phyloP scores from a whole-genome alignment of 192 early-diverging fungal species.

The Coemansia sp. region DNA sequence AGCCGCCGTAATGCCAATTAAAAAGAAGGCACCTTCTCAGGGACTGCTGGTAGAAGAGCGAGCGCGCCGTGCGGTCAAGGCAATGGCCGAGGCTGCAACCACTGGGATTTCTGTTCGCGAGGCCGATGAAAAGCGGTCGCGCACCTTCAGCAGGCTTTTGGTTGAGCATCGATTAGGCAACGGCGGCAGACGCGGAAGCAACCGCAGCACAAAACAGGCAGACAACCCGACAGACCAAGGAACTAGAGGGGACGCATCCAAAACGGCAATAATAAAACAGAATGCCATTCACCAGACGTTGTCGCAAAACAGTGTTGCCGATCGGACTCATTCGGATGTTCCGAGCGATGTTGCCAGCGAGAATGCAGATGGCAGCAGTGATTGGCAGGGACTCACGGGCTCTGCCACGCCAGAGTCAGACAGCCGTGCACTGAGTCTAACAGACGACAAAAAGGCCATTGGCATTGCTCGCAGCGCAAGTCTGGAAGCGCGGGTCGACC shows the following conservation, averaged over 20 bases:
- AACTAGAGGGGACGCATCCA: slow-evolving; percentile 1
- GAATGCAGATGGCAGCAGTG: neutral
- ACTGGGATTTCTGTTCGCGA: slow-evolving; percentile 46
- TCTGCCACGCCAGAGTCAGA: slow-evolving; percentile 31
- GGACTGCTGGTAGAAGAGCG: slow-evolving; percentile 35
- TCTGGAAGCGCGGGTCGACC: slow-evolving; percentile 48
- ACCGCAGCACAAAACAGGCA: neutral
- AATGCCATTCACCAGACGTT: slow-evolving; percentile 25
- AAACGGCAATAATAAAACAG: slow-evolving; percentile 6
- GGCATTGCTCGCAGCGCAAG: slow-evolving; percentile 45
- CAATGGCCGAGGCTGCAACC: slow-evolving; percentile 50
- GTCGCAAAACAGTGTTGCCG: slow-evolving; percentile 21
- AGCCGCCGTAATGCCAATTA: neutral
- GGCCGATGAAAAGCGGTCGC: slow-evolving; percentile 30
- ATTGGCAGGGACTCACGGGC: neutral
- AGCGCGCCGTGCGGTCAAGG: slow-evolving; percentile 43
- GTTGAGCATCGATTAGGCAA: slow-evolving; percentile 19
- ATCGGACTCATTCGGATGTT: neutral
- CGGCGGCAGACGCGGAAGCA: neutral
- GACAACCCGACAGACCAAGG: slow-evolving; percentile 2
- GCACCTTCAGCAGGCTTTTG: slow-evolving; percentile 27
- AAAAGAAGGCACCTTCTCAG: neutral
- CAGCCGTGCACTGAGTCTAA: slow-evolving; percentile 46
- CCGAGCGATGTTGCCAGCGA: slow-evolving; percentile 9
- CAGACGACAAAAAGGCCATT: slow-evolving; percentile 23